Evolutionary conservation across 1,284 basidiomycete genomes (phyloP).

Genomic region (Inonotus hispidus): DNA sequence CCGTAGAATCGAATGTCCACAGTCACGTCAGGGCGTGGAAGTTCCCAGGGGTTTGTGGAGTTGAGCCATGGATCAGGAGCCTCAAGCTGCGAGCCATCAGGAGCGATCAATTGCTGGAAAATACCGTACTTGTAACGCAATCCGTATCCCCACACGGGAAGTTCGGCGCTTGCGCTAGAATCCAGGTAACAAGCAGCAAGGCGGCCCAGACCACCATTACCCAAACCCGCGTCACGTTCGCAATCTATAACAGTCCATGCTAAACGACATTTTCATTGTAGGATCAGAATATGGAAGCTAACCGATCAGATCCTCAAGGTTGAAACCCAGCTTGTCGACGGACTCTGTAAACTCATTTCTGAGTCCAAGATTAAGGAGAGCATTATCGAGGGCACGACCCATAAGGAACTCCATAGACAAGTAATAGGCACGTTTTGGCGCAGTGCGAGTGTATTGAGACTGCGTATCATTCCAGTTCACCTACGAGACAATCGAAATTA

Average conservation of each 20-base stretch:
- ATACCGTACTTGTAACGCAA: conserved; percentile 88
- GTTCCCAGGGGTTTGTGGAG: conserved; percentile 85
- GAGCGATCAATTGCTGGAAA: conserved; percentile 87
- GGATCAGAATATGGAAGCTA: conserved; percentile 27
- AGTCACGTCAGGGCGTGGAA: conserved; percentile 77
- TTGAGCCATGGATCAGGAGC: conserved; percentile 93
- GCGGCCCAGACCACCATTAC: conserved; percentile 86
- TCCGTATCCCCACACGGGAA: conserved; percentile 87
- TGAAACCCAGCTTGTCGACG: conserved; percentile 75
- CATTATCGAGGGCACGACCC: conserved; percentile 86
- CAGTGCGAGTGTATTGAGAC: conserved; percentile 59
- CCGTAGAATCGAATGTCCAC: conserved; percentile 87
- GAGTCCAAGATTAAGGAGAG: conserved; percentile 81
- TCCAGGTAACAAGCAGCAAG: conserved; percentile 92
- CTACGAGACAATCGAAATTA: conserved; percentile 64
- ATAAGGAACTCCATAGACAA: conserved; percentile 86
- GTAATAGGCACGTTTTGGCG: conserved; percentile 85
- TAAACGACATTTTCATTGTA: not conserved
- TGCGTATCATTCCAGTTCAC: conserved; percentile 81
- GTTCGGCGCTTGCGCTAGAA: conserved; percentile 75
- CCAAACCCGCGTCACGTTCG: conserved; percentile 86
- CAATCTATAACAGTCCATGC: conserved; percentile 5
- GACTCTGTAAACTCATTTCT: conserved; percentile 70
- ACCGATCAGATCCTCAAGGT: conserved; percentile 79
- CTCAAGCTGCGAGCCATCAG: conserved; percentile 83